Percentiles rank a stretch among this genome's conserved stretches.
These are phyloP conservation scores for Ogataea haglerorum DNA, from an alignment of 805 yeast species.

Conservation along the genomic window DNA sequence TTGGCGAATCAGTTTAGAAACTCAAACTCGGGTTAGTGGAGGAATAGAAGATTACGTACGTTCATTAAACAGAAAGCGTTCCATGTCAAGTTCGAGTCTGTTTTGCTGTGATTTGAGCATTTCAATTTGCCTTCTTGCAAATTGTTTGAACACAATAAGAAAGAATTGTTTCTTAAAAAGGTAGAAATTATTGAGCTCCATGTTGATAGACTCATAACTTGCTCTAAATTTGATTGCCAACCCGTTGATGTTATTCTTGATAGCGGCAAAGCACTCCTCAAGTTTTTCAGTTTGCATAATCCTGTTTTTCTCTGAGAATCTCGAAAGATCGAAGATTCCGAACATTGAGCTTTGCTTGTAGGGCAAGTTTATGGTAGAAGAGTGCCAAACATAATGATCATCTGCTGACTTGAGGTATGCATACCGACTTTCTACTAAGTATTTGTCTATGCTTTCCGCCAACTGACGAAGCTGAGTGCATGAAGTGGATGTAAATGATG, in stretches of 20 bases:
- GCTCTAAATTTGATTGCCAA: conserved; percentile 45
- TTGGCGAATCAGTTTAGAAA: conserved; percentile 73
- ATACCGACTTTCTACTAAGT: too few species aligned
- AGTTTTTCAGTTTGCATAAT: neutral
- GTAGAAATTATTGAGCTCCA: conserved; percentile 58
- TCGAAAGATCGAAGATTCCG: too few species aligned
- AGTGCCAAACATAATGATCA: too few species aligned
- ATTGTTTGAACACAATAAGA: conserved; percentile 36
- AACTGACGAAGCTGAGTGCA: neutral
- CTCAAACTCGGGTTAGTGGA: conserved; percentile 34
- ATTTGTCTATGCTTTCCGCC: neutral
- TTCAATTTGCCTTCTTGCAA: conserved; percentile 28
- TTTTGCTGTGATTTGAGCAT: conserved; percentile 14
- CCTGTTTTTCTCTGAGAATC: too few species aligned
- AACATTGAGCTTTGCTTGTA: too few species aligned
- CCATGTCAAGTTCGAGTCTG: neutral
- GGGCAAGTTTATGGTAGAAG: too few species aligned
- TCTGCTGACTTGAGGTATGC: too few species aligned
- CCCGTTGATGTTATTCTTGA: conserved; percentile 28
- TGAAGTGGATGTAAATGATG: neutral
- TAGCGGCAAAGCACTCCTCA: neutral
- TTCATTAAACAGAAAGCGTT: neutral
- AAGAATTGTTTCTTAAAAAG: conserved; percentile 45
- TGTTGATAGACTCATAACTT: conserved; percentile 61
- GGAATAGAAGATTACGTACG: neutral